A percentile compares a stretch with the other conserved stretches of the same genome.
phyloP scores from a whole-genome alignment of 139 green algal genomes.

The Closterium sp. region DNA sequence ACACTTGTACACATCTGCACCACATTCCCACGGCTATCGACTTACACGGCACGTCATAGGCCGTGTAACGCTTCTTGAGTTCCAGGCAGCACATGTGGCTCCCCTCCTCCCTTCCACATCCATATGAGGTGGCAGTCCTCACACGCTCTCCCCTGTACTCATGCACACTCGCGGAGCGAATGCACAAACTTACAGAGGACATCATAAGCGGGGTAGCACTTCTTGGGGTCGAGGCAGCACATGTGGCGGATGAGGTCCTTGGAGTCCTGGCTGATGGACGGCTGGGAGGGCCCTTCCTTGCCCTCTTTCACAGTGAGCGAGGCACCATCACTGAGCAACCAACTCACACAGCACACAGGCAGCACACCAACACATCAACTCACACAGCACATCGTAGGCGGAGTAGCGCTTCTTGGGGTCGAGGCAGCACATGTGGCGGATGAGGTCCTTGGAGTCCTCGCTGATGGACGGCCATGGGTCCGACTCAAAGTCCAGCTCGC shows the following conservation, averaged over 20 bases:
- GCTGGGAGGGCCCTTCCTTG: constrained; percentile 64
- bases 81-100: constrained; percentile 67
- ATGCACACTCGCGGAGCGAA: no score
- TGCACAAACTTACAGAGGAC: constrained; percentile 72
- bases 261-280: constrained; percentile 63
- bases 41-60: constrained; percentile 76
- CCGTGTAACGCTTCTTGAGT: constrained; percentile 74
- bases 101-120: constrained; percentile 57
- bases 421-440: constrained; percentile 64
- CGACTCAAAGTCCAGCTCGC: constrained; percentile 68
- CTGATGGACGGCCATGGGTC: constrained; percentile 77
- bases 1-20: no score
- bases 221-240: constrained; percentile 71
- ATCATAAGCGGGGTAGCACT: constrained; percentile 70
- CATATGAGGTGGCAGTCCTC: constrained; percentile 71
- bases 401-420: constrained; percentile 77
- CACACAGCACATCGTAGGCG: constrained; percentile 72
- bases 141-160: no score
- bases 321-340: no score
- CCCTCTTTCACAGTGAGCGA: no score
- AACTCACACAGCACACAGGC: no score
- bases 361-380: no score
- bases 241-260: constrained; percentile 63
- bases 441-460: constrained; percentile 57
- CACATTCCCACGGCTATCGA: no score